Evolutionary conservation across 2,329 filamentous ascomycete species (phyloP).

Genomic region (Scedosporium dehoogii): DNA sequence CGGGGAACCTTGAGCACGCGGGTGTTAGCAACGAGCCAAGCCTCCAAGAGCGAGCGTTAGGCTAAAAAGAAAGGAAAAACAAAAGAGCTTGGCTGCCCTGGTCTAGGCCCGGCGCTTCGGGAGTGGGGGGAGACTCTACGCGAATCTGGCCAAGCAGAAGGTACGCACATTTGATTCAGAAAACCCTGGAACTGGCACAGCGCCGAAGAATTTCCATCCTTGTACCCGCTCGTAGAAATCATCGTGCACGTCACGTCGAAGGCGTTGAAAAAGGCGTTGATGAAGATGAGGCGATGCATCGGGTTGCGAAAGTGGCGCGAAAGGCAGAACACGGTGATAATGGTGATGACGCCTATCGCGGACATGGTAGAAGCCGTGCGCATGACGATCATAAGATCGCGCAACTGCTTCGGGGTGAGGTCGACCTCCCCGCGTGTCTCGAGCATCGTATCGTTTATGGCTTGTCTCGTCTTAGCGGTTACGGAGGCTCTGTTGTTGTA

Average conservation of each 20-base stretch:
- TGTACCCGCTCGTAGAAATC: not conserved
- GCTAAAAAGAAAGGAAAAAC: not conserved
- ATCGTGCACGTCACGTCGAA: slow-evolving; percentile 4
- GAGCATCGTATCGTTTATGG: not conserved
- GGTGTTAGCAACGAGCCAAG: no score
- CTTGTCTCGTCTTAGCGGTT: not conserved
- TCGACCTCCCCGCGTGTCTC: not conserved
- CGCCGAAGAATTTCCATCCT: not conserved
- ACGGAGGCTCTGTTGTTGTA: not conserved
- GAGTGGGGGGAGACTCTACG: no score
- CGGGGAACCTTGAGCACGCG: not conserved
- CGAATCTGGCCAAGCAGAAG: not conserved
- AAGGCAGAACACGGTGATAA: not conserved
- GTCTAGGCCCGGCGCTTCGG: no score
- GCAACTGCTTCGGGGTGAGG: not conserved
- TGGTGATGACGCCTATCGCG: slow-evolving; percentile 2
- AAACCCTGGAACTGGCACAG: slow-evolving; percentile 4
- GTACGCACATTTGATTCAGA: slow-evolving; percentile 1
- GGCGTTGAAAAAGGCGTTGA: slow-evolving; percentile 5
- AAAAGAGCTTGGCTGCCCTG: not conserved
- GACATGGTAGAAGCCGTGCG: not conserved
- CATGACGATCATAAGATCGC: not conserved
- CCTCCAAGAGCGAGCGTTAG: no score
- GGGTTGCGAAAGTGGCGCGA: slow-evolving; percentile 4
- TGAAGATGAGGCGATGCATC: slow-evolving; percentile 5